These are phyloP conservation scores for Diaporthe eres DNA, from an alignment of 2,329 filamentous ascomycete species.

Conservation along the genomic window DNA sequence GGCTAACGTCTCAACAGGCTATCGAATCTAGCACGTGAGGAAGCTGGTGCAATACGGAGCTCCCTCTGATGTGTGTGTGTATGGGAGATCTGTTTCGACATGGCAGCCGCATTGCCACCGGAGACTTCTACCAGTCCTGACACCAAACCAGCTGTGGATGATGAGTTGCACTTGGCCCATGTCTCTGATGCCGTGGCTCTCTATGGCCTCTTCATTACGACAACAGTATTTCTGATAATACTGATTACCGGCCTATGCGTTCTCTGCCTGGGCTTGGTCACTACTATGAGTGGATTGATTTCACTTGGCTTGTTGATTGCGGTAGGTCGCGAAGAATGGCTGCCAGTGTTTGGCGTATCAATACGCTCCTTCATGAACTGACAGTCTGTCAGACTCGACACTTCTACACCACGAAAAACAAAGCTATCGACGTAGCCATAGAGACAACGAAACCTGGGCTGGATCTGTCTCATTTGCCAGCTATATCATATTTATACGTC, in stretches of 20 bases:
- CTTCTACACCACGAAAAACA: slow-evolving; percentile 8
- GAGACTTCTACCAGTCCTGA: neutral
- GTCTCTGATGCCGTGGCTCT: slow-evolving; percentile 14
- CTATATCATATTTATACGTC: slow-evolving; percentile 79
- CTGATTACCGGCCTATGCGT: slow-evolving; percentile 4
- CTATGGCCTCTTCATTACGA: slow-evolving; percentile 22
- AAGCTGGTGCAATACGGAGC: neutral
- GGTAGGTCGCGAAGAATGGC: neutral
- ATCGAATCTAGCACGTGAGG: no score
- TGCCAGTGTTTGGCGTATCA: neutral
- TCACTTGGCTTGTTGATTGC: slow-evolving; percentile 15
- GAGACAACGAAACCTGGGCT: slow-evolving; percentile 35
- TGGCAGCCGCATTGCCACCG: neutral
- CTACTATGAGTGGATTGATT: neutral
- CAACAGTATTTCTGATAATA: slow-evolving; percentile 5
- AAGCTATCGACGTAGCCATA: slow-evolving; percentile 35
- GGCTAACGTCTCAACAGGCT: neutral
- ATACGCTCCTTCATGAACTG: neutral
- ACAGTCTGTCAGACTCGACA: slow-evolving; percentile 15
- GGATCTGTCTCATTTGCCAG: slow-evolving; percentile 43
- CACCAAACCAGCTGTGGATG: neutral
- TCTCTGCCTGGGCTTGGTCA: slow-evolving; percentile 13
- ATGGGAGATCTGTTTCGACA: neutral
- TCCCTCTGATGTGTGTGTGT: neutral
- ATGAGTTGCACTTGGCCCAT: slow-evolving; percentile 25